Evolutionary conservation across 192 early-diverging fungal genomes (phyloP), one percentile per base, ranked within the genome.

Genomic region (Mortierella claussenii): DNA sequence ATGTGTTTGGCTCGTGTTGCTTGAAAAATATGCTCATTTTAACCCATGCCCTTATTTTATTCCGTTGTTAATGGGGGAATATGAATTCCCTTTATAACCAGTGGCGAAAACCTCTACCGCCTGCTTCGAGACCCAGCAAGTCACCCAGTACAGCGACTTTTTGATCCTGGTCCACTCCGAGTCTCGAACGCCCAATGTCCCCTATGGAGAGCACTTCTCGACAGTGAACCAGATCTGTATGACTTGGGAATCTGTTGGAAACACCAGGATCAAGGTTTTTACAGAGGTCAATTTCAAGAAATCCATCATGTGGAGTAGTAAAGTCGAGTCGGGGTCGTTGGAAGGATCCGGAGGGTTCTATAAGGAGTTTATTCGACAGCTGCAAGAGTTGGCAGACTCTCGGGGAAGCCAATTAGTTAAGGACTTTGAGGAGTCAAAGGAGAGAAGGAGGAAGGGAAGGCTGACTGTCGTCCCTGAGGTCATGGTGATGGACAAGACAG

Each of bases 151-250:
- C 33, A 26, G 50, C 2, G 43, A 56, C 45, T 62, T 48, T 42
- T 33, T 37, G 30, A 63, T 71, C n/a, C 36, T 49, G 5, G 47
- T 71, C 20, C 59, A 57, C 6, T 62, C 60, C 11, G 69, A 71
- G 21, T 48, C 60, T 8, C 45, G 33, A 17, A 69, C 58, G 0
- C 69, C 69, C 7, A 63, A 63, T 53, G 59, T 57, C 0, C 54
- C 69, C 5, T 62, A 63, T 36, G 69, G 69, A 9, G 60, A 71
- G 17, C 60, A 57, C 21, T 63, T 71, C 50, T 63, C 69, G 15
- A 62, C 60, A 4, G 54, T 71, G 44, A 61, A 63, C 30, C 69
- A 71, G 40, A 71, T 71, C 31, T 71, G 69, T 17, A 50, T 71
- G 45, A 71, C 60, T 2, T 71, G 69, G 69, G 54, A 71, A 34